Conservation (phyloP, 2,329 filamentous ascomycete genomes). For the Trichoderma guizhouense region DNA sequence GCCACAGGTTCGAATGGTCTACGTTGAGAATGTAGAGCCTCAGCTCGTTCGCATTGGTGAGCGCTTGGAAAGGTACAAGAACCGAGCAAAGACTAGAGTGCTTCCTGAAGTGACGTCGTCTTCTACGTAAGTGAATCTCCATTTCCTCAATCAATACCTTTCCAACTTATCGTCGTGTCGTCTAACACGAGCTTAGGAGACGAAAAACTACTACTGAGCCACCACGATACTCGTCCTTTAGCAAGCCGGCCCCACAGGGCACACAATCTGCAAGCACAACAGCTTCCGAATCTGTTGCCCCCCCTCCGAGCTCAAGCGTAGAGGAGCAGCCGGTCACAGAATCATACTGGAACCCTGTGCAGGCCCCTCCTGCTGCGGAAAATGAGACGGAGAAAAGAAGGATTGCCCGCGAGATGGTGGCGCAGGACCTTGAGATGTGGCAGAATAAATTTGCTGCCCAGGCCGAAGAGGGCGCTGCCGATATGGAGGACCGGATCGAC, state of each 20-base stretch:
- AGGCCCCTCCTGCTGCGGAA: conserved; percentile 44
- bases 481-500: conserved; percentile 68
- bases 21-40: conserved; percentile 90
- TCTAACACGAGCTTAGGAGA: conserved; percentile 20
- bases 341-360: conserved; percentile 35
- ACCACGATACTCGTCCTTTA: conserved; percentile 32
- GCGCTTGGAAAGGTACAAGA: conserved; percentile 72
- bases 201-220: conserved; percentile 22
- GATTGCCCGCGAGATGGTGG: conserved; percentile 63
- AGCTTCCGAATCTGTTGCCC: conserved; percentile 18
- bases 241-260: conserved; percentile 34
- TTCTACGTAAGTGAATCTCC: not conserved
- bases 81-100: conserved; percentile 34
- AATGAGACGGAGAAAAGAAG: conserved; percentile 54
- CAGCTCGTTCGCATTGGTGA: conserved; percentile 91
- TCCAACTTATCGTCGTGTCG: not conserved
- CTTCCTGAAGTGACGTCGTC: conserved; percentile 24
- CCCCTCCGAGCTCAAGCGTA: conserved; percentile 28
- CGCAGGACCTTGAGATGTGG: conserved; percentile 78
- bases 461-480: conserved; percentile 71
- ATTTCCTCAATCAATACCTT: too few relatives aligned
- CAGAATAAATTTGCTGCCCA: conserved; percentile 83
- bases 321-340: conserved; percentile 23
- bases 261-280: conserved; percentile 33
- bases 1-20: conserved; percentile 76